Percentiles rank a stretch among this genome's conserved stretches.
Conservation (phyloP, 129 eudicot species). For the Erigeron canadensis region DNA sequence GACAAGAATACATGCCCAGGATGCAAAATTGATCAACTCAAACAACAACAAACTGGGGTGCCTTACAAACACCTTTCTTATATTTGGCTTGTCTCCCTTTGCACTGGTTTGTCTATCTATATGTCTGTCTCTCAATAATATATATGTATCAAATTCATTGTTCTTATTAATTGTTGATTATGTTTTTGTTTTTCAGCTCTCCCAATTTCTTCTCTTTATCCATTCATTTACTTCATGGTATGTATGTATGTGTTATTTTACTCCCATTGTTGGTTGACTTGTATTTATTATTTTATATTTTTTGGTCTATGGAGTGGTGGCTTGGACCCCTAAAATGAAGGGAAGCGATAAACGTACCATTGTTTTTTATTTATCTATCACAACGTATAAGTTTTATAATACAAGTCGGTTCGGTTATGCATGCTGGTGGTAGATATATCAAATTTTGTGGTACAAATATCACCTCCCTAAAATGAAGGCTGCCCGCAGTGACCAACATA, state of each 20-base stretch:
- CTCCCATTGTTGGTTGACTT: background rate
- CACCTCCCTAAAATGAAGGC: too few relatives aligned
- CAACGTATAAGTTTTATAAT: too few relatives aligned
- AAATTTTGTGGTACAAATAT: too few relatives aligned
- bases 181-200: constrained; percentile 36
- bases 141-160: background rate
- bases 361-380: too few relatives aligned
- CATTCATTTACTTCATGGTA: constrained; percentile 46
- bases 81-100: constrained; percentile 38
- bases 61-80: constrained; percentile 29
- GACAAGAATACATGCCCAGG: constrained; percentile 17
- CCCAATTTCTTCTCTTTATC: constrained; percentile 38
- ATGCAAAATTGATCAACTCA: constrained; percentile 28
- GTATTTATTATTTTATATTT: background rate
- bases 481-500: too few relatives aligned
- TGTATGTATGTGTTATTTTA: constrained; percentile 11
- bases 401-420: too few relatives aligned
- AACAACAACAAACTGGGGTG: constrained; percentile 6
- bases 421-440: too few relatives aligned
- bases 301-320: too few relatives aligned
- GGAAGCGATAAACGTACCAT: too few relatives aligned
- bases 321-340: too few relatives aligned
- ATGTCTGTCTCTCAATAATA: background rate
- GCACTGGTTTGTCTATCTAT: constrained; percentile 22
- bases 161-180: background rate